Base-by-base conservation (phyloP, 257 asterid species). In the Petrea volubilis region DNA sequence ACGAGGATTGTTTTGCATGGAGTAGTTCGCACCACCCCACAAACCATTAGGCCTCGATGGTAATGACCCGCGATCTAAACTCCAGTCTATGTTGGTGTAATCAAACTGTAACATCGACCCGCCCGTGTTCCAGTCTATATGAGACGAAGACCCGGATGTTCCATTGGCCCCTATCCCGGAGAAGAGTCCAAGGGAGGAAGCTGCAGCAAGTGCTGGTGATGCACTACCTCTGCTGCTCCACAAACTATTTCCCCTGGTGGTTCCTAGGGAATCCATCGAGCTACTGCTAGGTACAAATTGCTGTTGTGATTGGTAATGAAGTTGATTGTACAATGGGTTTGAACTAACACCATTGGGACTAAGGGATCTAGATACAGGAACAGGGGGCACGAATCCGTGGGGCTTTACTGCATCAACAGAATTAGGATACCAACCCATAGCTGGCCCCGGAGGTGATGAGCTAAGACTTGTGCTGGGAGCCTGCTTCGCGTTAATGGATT, bases 1-100 rank as follows among this genome's bases (percentile, higher is more conserved):
- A 63, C 73, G 84, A 50, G 60, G 27, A 28, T 73, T 77, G 31
- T 75, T 74, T 24, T 70, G 83, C 77, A 73, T 47, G 25, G 66
- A 55, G 33, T 81, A 68, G 70, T 64, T 73, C 46, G 70, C 50
- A 7, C 77, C 79, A 3, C 72, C 71, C 89, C 82, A 83, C 31
- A 72, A 34, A 24, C 77, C 82, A 38, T 77, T 57, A n/a, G 85
- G 53, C 74, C 77, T 77, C 3, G 79, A 59, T 7, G 75, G 18
- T 15, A 75, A 64, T 9, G 61, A 49, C 63, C 81, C 82, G 3
- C 80, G 81, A 75, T 83, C 84, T 79, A 90, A 77, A 74, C 87
- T 87, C 96, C 96, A 90, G 83, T 90, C 96, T 60, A 90, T 83
- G 71, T 72, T 84, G 46, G 80, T 52, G 60, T 87, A 87, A 80